Percentiles rank a stretch among this genome's conserved stretches.
Conservation (phyloP, 2,329 filamentous ascomycete species). For the Colletotrichum noveboracense region DNA sequence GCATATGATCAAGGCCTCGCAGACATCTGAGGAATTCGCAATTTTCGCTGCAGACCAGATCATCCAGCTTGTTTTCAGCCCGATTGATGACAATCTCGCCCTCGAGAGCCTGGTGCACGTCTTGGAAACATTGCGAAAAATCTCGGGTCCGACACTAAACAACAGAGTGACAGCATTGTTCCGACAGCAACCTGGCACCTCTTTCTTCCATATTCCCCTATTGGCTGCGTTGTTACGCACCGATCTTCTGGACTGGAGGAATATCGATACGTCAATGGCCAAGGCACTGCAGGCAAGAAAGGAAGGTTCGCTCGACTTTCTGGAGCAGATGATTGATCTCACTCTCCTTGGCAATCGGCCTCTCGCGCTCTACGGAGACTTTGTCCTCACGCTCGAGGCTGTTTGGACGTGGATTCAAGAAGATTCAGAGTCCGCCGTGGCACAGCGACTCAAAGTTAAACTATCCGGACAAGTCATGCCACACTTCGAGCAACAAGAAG, state of each 20-base stretch:
- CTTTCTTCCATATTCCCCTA: slow-evolving; percentile 62
- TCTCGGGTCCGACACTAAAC: slow-evolving; percentile 59
- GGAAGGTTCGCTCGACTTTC: slow-evolving; percentile 74
- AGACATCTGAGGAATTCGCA: slow-evolving; percentile 65
- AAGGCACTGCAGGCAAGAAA: slow-evolving; percentile 76
- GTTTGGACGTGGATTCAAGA: slow-evolving; percentile 83
- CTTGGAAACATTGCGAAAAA: slow-evolving; percentile 64
- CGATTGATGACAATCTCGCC: slow-evolving; percentile 59
- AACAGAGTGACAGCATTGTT: slow-evolving; percentile 62
- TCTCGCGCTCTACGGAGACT: slow-evolving; percentile 82
- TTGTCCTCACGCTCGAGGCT: slow-evolving; percentile 80
- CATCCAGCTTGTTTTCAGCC: slow-evolving; percentile 59
- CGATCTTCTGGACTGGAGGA: slow-evolving; percentile 66
- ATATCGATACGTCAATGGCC: slow-evolving; percentile 74
- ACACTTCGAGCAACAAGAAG: slow-evolving; percentile 31
- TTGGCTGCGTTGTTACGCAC: slow-evolving; percentile 63
- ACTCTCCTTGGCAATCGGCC: slow-evolving; percentile 80
- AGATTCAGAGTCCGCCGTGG: slow-evolving; percentile 68
- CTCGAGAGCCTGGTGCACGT: slow-evolving; percentile 68
- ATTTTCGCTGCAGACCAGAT: slow-evolving; percentile 66
- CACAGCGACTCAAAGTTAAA: slow-evolving; percentile 74
- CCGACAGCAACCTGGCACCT: slow-evolving; percentile 59
- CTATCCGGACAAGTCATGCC: slow-evolving; percentile 57
- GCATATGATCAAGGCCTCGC: slow-evolving; percentile 67
- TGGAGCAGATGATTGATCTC: slow-evolving; percentile 80